phyloP scores from a whole-genome alignment of 257 asterid species.

The Fraxinus pennsylvanica region DNA sequence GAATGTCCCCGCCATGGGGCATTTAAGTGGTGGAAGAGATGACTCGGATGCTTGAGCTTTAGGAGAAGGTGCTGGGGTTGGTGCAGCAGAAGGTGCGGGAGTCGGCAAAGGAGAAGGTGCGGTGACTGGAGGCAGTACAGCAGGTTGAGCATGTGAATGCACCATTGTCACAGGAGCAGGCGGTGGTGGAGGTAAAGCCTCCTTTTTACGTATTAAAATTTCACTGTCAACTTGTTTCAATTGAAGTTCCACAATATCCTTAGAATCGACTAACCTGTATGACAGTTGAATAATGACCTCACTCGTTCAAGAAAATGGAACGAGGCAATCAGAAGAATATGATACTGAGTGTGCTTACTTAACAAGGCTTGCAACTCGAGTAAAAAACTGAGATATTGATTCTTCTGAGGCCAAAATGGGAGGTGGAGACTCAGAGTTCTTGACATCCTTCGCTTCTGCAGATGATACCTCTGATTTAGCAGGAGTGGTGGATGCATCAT shows the following conservation, averaged over 20 bases:
- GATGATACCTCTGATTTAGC: conserved; percentile 38
- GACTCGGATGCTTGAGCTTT: conserved; percentile 56
- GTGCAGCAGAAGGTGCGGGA: conserved; percentile 47
- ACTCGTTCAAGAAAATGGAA: conserved; percentile 4
- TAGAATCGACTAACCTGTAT: conserved; percentile 83
- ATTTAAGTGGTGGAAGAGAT: conserved; percentile 69
- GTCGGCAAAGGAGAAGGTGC: conserved; percentile 48
- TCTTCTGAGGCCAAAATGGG: conserved; percentile 62
- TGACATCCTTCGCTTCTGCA: conserved; percentile 36
- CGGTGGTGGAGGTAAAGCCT: conserved; percentile 74
- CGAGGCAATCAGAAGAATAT: conserved; percentile 23
- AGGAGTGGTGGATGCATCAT: conserved; percentile 43
- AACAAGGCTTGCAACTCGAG: conserved; percentile 77
- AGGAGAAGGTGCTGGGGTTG: conserved; percentile 42
- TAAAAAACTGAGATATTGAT: conserved; percentile 60
- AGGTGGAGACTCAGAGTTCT: conserved; percentile 44
- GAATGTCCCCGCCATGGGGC: conserved; percentile 94
- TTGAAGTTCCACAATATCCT: conserved; percentile 76
- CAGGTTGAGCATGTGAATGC: conserved; percentile 62
- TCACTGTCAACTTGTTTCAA: conserved; percentile 77
- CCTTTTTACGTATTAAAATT: conserved; percentile 78
- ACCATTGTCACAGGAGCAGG: conserved; percentile 52
- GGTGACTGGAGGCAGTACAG: conserved; percentile 39
- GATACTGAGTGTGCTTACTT: conserved; percentile 50
- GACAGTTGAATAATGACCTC: conserved; percentile 28